Conservation (phyloP, 441 rosid species). For the Flueggea neowawraea region DNA sequence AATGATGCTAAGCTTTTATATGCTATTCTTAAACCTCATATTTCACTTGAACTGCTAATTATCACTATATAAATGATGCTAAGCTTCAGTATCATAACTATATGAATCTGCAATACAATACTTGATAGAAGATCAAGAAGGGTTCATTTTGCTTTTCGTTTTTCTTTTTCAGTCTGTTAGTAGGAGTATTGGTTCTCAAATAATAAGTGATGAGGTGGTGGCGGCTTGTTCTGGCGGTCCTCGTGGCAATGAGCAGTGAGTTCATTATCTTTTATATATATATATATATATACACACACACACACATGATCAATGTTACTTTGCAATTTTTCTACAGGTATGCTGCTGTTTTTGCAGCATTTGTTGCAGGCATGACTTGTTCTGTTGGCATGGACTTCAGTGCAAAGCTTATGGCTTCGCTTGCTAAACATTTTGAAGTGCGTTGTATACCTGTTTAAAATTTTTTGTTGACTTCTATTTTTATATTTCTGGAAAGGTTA, state of each 20-base stretch:
- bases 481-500: too few species aligned
- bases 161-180: constrained; percentile 50
- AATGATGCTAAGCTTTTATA: too few species aligned
- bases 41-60: too few species aligned
- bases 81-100: too few species aligned
- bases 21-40: too few species aligned
- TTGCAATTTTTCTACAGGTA: constrained; percentile 38
- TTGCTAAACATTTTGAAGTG: constrained; percentile 80
- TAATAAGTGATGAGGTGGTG: constrained; percentile 70
- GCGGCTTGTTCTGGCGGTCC: constrained; percentile 68
- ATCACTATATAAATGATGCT: too few species aligned
- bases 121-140: too few species aligned
- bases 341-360: constrained; percentile 80
- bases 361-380: constrained; percentile 89
- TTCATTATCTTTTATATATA: neutral
- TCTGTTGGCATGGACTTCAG: constrained; percentile 81
- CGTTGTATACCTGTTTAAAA: constrained; percentile 4
- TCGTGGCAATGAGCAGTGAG: constrained; percentile 87
- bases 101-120: too few species aligned
- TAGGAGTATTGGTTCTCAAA: constrained; percentile 60
- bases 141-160: constrained; percentile 10
- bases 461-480: neutral
- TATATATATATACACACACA: too few species aligned
- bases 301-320: too few species aligned
- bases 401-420: constrained; percentile 78